Percentiles rank a stretch among this genome's conserved stretches.
Conservation (phyloP, 2,329 filamentous ascomycete genomes). For the Fusarium sarcochroum region DNA sequence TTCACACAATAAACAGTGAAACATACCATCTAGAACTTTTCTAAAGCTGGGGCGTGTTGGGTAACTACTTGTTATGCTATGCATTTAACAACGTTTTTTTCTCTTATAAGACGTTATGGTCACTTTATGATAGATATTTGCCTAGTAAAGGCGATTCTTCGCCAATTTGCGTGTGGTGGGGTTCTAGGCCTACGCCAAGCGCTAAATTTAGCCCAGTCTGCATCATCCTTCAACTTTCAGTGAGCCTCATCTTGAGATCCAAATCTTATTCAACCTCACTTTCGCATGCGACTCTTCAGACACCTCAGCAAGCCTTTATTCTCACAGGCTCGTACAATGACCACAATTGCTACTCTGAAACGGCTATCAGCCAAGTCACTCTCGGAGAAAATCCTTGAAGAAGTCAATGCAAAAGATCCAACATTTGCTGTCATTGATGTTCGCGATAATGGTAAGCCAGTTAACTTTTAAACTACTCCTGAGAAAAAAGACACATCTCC, state of each 20-base stretch:
- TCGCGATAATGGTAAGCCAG: conserved; percentile 77
- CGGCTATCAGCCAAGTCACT: conserved; percentile 79
- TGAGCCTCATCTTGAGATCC: conserved; percentile 18
- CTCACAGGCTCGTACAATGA: conserved; percentile 53
- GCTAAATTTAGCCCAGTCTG: conserved; percentile 17
- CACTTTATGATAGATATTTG: too few relatives aligned
- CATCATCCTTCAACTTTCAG: not conserved
- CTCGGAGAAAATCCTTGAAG: conserved; percentile 72
- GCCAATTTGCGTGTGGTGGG: not conserved
- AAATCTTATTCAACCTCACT: conserved; percentile 11
- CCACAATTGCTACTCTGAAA: conserved; percentile 73
- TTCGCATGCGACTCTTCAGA: conserved; percentile 28
- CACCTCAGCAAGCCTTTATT: conserved; percentile 15
- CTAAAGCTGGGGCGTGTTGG: too few relatives aligned
- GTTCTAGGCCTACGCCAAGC: not conserved
- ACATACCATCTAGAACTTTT: too few relatives aligned
- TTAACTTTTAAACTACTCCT: not conserved
- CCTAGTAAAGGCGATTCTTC: too few relatives aligned
- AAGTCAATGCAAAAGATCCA: conserved; percentile 57
- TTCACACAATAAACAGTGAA: too few relatives aligned
- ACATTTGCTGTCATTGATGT: conserved; percentile 87
- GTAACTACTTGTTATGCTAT: too few relatives aligned
- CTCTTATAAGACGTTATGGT: too few relatives aligned
- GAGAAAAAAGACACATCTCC: not conserved
- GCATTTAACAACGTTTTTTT: too few relatives aligned